Evolutionary conservation across 23 red algal genomes (phyloP), one percentile per base, ranked within the genome.

Genomic region (Pyropia yezoensis): DNA sequence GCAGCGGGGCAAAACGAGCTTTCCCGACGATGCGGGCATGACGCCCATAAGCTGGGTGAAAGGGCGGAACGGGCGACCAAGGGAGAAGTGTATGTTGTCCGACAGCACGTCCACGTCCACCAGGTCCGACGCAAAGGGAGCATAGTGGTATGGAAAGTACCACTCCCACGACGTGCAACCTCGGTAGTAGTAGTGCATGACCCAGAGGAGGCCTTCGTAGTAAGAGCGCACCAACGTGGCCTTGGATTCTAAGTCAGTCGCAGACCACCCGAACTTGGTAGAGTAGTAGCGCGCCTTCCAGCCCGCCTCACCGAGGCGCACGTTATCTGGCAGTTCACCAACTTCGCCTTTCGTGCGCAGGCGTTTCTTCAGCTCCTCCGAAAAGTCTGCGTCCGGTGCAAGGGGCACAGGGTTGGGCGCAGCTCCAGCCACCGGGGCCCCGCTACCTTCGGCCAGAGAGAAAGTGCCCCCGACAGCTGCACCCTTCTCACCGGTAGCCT

Each of bases 101-200:
- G 57, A 52, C 17, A 56, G 47, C 20, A 74, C 23, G 26, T 73
- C 66, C 21, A 63, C 67, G 8, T 87, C 74, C 15, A 75, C 82
- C 26, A 98, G 71, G 64, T 98, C 94, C 3, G 75, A 82, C 14
- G 87, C 86, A 61, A 98, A 88, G 12, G 94, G 94, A 7, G 94
- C 86, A 62, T 91, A 98, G 61, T 91, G 88, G 70, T 88, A 91
- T 3, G 94, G 85, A 65, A 91, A 98, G 56, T 69, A 91, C 94
- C 94, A 98, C 3, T 73, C 74, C 94, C 94, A 98, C 61, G 81
- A 88, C 29, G 83, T 54, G 75, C 86, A 91, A 12, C 94, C 94
- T 0, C 75, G 59, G 52, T 91, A 98, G 51, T 98, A 98, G 52
- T 98, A 98, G 23, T 81, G 76, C 67, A 90, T 81, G 9, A 88